Base-by-base conservation (phyloP, 345 rosid genomes). In the Euphorbia tirucalli region DNA sequence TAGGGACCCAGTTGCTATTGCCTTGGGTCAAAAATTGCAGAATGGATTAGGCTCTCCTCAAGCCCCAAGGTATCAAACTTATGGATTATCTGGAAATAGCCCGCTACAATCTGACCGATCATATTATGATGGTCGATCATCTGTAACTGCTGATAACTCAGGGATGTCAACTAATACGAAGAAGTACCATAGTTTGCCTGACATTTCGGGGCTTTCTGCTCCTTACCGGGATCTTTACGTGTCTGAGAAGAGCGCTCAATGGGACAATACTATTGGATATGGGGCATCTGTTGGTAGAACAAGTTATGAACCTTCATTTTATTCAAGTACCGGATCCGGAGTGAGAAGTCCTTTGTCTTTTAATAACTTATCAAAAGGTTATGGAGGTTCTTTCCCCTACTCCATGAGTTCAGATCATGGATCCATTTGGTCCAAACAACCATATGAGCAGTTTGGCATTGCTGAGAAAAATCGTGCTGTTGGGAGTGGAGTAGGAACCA, bases 341-440 rank as follows among this genome's bases (percentile, higher is more conserved):
- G 74, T 41, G 13, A 87, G 85, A 63, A 79, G 83, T 73, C 78
- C 85, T 7, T 74, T 85, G 65, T 73, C 66, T 73, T 88, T 73
- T 80, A 86, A 88, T 68, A 86, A 82, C 46, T 67, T 77, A 27
- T 78, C 87, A 8, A 85, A 77, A 77, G 83, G 81, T 16, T 87
- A 86, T 76, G 78, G 84, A 69, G 93, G 81, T 80, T 61, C 82
- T 24, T 81, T 82, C 62, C 60, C 85, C 3, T 19, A 1, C 30
- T 15, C 56, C 15, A 16, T 88, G 68, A 79, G 78, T 64, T 55
- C 90, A 3, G 83, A 80, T 58, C 77, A 85, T 10, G 87, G 90
- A 71, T 95, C 99, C 7, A 88, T 96, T 63, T 96, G 99, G 99
- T 89, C 92, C 24, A 85, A 84, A 80, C 98, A 96, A 81, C 99